Evolutionary conservation across 2,329 filamentous ascomycete species (phyloP).

Genomic region (Aaosphaeria arxii): DNA sequence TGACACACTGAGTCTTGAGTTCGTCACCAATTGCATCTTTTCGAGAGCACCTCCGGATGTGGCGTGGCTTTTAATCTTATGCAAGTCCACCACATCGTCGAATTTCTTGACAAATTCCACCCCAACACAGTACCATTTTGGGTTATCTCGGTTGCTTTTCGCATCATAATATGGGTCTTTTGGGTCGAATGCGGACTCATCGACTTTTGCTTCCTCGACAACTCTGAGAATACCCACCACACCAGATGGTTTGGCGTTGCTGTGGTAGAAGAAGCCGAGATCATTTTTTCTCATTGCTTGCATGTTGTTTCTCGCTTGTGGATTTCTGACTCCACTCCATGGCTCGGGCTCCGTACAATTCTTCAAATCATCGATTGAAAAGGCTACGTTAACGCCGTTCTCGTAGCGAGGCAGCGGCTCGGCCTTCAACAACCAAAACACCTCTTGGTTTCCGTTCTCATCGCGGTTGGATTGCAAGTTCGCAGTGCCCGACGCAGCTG

Average conservation of each 20-base stretch:
- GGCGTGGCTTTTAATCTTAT: conserved; percentile 66
- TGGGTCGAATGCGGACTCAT: conserved; percentile 71
- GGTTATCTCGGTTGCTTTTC: conserved; percentile 65
- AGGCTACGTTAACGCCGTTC: conserved; percentile 83
- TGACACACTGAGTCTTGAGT: conserved; percentile 78
- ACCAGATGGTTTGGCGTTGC: conserved; percentile 84
- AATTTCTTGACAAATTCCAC: conserved; percentile 88
- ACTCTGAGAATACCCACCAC: conserved; percentile 89
- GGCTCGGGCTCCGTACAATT: conserved; percentile 73
- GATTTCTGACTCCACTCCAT: conserved; percentile 70
- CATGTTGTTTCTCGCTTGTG: conserved; percentile 78
- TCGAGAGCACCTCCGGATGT: conserved; percentile 56
- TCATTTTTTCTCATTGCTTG: conserved; percentile 88
- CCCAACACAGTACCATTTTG: conserved; percentile 86
- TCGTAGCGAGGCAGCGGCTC: conserved; percentile 83
- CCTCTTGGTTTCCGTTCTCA: conserved; percentile 22
- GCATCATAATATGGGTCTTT: conserved; percentile 80
- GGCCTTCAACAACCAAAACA: conserved; percentile 51
- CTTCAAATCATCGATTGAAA: conserved; percentile 88
- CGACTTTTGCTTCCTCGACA: conserved; percentile 76
- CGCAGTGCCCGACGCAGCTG: conserved; percentile 10
- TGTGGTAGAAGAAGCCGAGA: conserved; percentile 95
- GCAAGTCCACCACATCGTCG: conserved; percentile 64
- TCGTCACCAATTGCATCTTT: conserved; percentile 79
- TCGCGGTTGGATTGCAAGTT: conserved; percentile 20